These are phyloP conservation scores for Dovyalis caffra DNA, from an alignment of 345 rosid species.

Conservation along the genomic window DNA sequence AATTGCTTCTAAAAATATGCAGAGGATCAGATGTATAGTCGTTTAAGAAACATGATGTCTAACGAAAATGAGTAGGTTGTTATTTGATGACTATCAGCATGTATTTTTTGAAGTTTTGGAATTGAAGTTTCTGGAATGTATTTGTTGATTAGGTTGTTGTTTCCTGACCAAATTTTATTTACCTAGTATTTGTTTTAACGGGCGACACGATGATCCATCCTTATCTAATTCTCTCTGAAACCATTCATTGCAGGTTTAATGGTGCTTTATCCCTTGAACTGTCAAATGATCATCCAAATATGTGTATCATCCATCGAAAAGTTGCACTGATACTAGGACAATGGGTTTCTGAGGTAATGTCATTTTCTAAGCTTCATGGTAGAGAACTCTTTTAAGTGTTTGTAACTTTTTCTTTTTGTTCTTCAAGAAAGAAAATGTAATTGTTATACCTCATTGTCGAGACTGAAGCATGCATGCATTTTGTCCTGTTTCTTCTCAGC, in stretches of 20 bases:
- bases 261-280: constrained; percentile 90
- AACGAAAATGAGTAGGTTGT: too few relatives aligned
- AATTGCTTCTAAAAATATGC: too few relatives aligned
- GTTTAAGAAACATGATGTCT: too few relatives aligned
- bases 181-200: neutral
- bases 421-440: neutral
- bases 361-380: constrained; percentile 10
- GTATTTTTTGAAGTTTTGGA: too few relatives aligned
- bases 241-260: constrained; percentile 65
- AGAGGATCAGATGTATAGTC: too few relatives aligned
- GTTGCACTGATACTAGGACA: constrained; percentile 94
- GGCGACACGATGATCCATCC: neutral
- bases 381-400: neutral
- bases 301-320: constrained; percentile 89
- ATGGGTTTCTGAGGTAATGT: constrained; percentile 95
- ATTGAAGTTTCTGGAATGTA: neutral
- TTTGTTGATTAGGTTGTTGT: neutral
- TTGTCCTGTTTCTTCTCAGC: neutral
- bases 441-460: neutral
- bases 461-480: neutral
- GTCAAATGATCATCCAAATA: constrained; percentile 84
- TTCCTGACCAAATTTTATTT: neutral
- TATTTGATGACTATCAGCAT: too few relatives aligned
- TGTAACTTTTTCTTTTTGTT: neutral
- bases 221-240: constrained; percentile 2